A percentile compares a stretch with the other conserved stretches of the same genome.
Conservation (phyloP, 2,329 filamentous ascomycete genomes). For the Metarhizium rileyi region DNA sequence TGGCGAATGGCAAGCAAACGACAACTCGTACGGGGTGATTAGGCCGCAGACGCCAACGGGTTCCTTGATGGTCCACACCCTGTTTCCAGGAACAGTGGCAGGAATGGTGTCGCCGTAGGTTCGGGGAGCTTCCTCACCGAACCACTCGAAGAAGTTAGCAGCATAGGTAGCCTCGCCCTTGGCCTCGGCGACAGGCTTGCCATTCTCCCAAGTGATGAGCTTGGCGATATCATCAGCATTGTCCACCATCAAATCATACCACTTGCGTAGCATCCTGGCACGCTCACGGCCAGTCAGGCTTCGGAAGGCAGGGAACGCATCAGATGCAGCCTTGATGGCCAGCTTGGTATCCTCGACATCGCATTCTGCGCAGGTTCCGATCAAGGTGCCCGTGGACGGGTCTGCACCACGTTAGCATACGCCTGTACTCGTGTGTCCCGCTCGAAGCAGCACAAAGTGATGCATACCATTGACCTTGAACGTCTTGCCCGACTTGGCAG, state of each 20-base stretch:
- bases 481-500: slow-evolving; percentile 76
- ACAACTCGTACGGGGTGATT: slow-evolving; percentile 55
- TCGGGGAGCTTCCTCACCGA: slow-evolving; percentile 67
- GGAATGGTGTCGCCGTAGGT: slow-evolving; percentile 68
- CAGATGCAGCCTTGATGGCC: slow-evolving; percentile 75
- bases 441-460: neutral
- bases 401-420: slow-evolving; percentile 33
- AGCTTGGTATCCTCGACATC: slow-evolving; percentile 63
- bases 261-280: slow-evolving; percentile 63
- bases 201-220: slow-evolving; percentile 84
- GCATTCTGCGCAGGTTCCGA: slow-evolving; percentile 82
- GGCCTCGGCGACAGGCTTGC: slow-evolving; percentile 70
- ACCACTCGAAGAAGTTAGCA: slow-evolving; percentile 72
- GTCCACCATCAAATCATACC: slow-evolving; percentile 71
- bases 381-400: slow-evolving; percentile 70
- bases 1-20: neutral
- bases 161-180: slow-evolving; percentile 64
- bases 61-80: slow-evolving; percentile 71
- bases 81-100: slow-evolving; percentile 58
- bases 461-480: slow-evolving; percentile 68
- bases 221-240: slow-evolving; percentile 73
- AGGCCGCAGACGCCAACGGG: slow-evolving; percentile 76
- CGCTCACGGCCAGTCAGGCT: slow-evolving; percentile 65
- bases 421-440: neutral
- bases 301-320: slow-evolving; percentile 63